Percentiles rank a stretch among this genome's conserved stretches.
Evolutionary conservation across 768 basidiomycete genomes (phyloP).

Genomic region (Tephrocybe rancida): DNA sequence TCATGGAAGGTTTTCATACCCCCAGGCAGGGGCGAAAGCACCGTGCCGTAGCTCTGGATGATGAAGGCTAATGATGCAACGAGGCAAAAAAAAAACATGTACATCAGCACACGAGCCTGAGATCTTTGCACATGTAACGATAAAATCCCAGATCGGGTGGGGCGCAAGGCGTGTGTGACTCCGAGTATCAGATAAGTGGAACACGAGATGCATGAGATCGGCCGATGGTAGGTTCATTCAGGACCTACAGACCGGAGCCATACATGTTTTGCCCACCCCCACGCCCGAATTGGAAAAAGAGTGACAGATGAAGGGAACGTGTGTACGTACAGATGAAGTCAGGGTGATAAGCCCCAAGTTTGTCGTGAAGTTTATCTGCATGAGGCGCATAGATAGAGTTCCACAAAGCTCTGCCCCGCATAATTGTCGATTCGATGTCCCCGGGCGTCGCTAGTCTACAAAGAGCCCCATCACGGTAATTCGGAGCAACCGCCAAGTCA

Average conservation of each 20-base stretch:
- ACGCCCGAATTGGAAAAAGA: slow-evolving; percentile 33
- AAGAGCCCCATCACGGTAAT: slow-evolving; percentile 20
- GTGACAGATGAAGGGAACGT: slow-evolving; percentile 32
- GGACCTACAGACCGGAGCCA: neutral
- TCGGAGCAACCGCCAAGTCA: slow-evolving; percentile 14
- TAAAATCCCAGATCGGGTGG: slow-evolving; percentile 14
- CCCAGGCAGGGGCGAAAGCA: slow-evolving; percentile 75
- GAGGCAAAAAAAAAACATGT: slow-evolving; percentile 10
- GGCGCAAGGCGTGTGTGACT: slow-evolving; percentile 4
- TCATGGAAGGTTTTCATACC: slow-evolving; percentile 45
- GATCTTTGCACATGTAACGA: slow-evolving; percentile 6
- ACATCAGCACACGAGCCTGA: slow-evolving; percentile 21
- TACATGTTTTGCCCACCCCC: slow-evolving; percentile 12
- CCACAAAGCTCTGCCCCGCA: slow-evolving; percentile 77
- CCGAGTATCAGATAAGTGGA: slow-evolving; percentile 31
- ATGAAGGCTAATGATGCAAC: slow-evolving; percentile 67
- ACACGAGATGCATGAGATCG: slow-evolving; percentile 25
- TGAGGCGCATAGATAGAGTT: slow-evolving; percentile 88
- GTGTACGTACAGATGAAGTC: slow-evolving; percentile 85
- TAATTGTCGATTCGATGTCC: slow-evolving; percentile 69
- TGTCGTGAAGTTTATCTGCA: slow-evolving; percentile 85
- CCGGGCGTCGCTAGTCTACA: slow-evolving; percentile 60
- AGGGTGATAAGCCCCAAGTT: slow-evolving; percentile 86
- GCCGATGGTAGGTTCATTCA: slow-evolving; percentile 20
- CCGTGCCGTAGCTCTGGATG: slow-evolving; percentile 81